Percentiles rank a stretch among this genome's conserved stretches.
These are phyloP conservation scores for Tricholoma saponaceum DNA, from an alignment of 768 basidiomycete species.

Conservation along the genomic window DNA sequence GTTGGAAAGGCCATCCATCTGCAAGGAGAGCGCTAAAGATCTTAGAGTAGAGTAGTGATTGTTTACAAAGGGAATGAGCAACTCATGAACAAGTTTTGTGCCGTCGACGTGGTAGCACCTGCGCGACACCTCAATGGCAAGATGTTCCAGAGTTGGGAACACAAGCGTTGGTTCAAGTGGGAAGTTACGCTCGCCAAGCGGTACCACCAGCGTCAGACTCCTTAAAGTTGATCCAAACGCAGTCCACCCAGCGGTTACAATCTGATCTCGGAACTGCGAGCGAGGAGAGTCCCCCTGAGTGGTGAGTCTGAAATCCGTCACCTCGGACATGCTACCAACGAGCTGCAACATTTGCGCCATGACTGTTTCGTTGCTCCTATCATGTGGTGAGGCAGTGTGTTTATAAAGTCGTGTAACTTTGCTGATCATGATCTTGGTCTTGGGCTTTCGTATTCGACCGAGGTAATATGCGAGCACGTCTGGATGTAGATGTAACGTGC, in stretches of 20 bases:
- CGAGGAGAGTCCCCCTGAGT: not conserved
- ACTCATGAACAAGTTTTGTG: not conserved
- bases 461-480: not conserved
- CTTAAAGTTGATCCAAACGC: slow-evolving; percentile 11
- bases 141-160: not conserved
- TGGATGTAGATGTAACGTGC: not conserved
- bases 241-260: slow-evolving; percentile 17
- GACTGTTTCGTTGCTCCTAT: not conserved
- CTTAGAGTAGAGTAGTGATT: not conserved
- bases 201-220: slow-evolving; percentile 13
- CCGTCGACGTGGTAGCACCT: not conserved
- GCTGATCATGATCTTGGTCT: not conserved
- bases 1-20: not conserved
- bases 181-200: not conserved
- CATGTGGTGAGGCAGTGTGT: not conserved
- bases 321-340: not conserved
- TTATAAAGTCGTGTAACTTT: not conserved
- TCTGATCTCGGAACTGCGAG: not conserved
- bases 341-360: not conserved
- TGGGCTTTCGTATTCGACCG: not conserved
- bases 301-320: not conserved
- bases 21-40: not conserved
- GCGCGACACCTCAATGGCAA: not conserved
- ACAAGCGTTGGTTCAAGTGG: not conserved
- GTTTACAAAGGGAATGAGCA: not conserved